Evolutionary conservation across 1,284 basidiomycete species (phyloP), one percentile per base, ranked within the genome.

Genomic region (Austropuccinia psidii): DNA sequence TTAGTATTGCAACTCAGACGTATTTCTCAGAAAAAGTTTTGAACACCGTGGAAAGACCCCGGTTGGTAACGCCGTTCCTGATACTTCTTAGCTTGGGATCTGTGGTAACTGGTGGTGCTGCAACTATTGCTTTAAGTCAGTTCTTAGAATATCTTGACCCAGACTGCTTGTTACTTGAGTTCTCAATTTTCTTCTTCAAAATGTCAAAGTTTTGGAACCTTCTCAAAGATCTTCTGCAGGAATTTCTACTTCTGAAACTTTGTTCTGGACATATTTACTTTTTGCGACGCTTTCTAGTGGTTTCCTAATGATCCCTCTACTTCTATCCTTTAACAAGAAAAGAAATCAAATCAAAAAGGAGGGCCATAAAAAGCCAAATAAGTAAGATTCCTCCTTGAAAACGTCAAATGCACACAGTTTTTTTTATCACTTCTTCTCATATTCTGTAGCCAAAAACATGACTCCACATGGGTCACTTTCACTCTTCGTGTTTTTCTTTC

Each of bases 251-350:
- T 70, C 68, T 47, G 68, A 70, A 50, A 57, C 29, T 37, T 43
- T 70, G 11, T 70, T 70, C 27, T 70, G 68, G 68, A 41, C 68
- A 19, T 70, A 70, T 37, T 47, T 70, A 37, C n/a, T 70, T 24
- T 37, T 39, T 9, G 39, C 68, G 4, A 60, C 68, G 11, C 39
- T 67, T 4, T 54, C 49, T 27, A 55, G 65, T 37, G 21, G 35
- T 5, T 21, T 67, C 49, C 37, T 67, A 17, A 55, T 31, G 17
- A 9, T 67, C 29, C 35, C 39, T 39, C 33, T 67, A 11, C 39
- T 45, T 21, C 39, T 45, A 24, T 54, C 35, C 17, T 54, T 39
- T 13, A 31, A 54, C 24, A 52, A 67, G 52, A 50, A 67, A 7
- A 39, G 65, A 54, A 55, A 43, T 24, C 52, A n/a, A n/a, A n/a